Conservation (phyloP, 257 asterid genomes). For the Ligustrum vulgare region DNA sequence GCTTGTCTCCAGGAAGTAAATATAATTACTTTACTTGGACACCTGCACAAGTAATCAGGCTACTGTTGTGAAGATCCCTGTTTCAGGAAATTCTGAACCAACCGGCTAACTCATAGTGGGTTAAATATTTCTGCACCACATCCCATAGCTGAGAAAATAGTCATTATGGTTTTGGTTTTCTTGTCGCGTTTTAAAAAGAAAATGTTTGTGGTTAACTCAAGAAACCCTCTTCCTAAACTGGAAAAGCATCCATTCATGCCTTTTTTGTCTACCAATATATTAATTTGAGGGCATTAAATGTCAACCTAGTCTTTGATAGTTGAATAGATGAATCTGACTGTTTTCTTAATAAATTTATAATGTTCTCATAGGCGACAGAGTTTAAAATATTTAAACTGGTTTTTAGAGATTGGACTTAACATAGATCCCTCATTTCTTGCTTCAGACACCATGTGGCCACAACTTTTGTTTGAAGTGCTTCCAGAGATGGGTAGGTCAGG, state of each 20-base stretch:
- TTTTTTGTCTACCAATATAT: background rate
- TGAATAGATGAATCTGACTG: background rate
- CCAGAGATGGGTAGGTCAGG: constrained; percentile 61
- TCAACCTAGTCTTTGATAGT: background rate
- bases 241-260: background rate
- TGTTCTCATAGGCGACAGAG: background rate
- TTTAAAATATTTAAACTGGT: background rate
- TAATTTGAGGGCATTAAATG: background rate
- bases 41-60: background rate
- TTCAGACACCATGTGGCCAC: constrained; percentile 97
- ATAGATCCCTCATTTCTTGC: constrained; percentile 10
- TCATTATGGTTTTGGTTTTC: no score
- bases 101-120: no score
- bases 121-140: no score
- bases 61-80: background rate
- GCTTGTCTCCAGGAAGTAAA: background rate
- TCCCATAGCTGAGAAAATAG: no score
- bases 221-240: background rate
- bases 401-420: background rate
- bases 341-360: background rate
- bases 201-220: background rate
- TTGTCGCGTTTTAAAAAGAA: background rate
- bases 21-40: background rate
- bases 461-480: constrained; percentile 92
- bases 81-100: background rate